Conservation (phyloP, 2,329 filamentous ascomycete genomes). For the Mycogone perniciosa region DNA sequence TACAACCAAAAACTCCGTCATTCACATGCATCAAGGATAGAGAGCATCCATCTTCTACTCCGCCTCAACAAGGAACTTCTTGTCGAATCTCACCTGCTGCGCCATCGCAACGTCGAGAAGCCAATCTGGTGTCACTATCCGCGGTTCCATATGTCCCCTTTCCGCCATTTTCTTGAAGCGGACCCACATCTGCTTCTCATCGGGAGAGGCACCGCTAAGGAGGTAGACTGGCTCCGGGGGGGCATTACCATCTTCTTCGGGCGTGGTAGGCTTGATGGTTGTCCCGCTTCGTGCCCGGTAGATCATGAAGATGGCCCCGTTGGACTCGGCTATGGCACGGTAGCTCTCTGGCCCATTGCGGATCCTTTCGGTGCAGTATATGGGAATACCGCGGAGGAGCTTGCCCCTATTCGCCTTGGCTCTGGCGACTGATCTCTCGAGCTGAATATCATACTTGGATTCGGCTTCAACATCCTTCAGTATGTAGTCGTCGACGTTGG, state of each 20-base stretch:
- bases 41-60: not conserved
- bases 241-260: conserved; percentile 56
- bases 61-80: conserved; percentile 49
- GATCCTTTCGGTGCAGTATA: conserved; percentile 80
- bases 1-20: conserved; percentile 16
- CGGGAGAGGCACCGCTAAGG: conserved; percentile 59
- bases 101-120: conserved; percentile 82
- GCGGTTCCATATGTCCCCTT: conserved; percentile 70
- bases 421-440: conserved; percentile 60
- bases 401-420: conserved; percentile 71
- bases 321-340: conserved; percentile 77
- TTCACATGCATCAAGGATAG: conserved; percentile 10
- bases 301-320: conserved; percentile 74
- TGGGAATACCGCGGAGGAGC: conserved; percentile 66
- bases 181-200: conserved; percentile 70
- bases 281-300: conserved; percentile 69
- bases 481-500: conserved; percentile 57
- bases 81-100: conserved; percentile 66
- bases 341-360: conserved; percentile 79
- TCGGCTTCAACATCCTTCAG: conserved; percentile 70
- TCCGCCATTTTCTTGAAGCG: conserved; percentile 74
- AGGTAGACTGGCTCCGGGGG: conserved; percentile 73
- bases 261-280: conserved; percentile 57
- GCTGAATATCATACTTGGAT: conserved; percentile 59
- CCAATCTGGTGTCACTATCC: conserved; percentile 84